Percentiles rank a stretch among this genome's conserved stretches.
These are phyloP conservation scores for Dysphania ambrosioides DNA, from an alignment of 148 eudicot genomes.

Conservation along the genomic window DNA sequence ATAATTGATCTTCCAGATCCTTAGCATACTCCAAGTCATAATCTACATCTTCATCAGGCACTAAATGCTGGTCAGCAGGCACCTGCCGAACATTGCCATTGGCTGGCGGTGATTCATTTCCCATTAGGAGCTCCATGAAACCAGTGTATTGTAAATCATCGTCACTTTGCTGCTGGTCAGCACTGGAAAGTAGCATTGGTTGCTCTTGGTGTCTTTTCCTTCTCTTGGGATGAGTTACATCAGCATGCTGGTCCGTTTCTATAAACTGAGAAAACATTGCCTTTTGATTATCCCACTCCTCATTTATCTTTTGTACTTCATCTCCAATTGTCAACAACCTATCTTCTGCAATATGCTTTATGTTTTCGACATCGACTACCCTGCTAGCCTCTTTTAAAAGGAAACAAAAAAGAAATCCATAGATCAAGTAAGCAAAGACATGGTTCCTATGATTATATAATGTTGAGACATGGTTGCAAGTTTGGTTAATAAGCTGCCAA, in stretches of 20 bases:
- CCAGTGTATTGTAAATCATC: constrained; percentile 11
- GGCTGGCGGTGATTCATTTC: constrained; percentile 16
- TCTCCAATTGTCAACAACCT: constrained; percentile 46
- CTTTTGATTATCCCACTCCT: constrained; percentile 59
- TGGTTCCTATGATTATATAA: background rate
- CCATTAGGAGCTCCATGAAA: constrained; percentile 28
- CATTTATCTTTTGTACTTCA: constrained; percentile 43
- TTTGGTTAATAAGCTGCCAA: background rate
- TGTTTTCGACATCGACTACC: constrained; percentile 51
- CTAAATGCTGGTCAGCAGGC: background rate
- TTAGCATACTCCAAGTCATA: constrained; percentile 22
- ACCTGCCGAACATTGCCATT: background rate
- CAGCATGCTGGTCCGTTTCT: constrained; percentile 21
- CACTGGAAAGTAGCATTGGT: background rate
- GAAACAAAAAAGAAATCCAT: background rate
- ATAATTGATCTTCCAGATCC: constrained; percentile 24
- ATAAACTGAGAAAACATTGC: constrained; percentile 48
- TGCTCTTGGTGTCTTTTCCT: constrained; percentile 12
- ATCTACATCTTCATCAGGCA: constrained; percentile 4
- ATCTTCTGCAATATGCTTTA: constrained; percentile 61
- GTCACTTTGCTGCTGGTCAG: constrained; percentile 3
- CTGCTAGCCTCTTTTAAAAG: constrained; percentile 46
- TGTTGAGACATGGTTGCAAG: background rate
- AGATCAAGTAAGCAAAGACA: constrained; percentile 4
- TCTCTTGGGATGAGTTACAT: constrained; percentile 6